Percentiles rank a stretch among this genome's conserved stretches.
Conservation (phyloP, 352 stramenopile species). For the Phytophthora uliginosa region DNA sequence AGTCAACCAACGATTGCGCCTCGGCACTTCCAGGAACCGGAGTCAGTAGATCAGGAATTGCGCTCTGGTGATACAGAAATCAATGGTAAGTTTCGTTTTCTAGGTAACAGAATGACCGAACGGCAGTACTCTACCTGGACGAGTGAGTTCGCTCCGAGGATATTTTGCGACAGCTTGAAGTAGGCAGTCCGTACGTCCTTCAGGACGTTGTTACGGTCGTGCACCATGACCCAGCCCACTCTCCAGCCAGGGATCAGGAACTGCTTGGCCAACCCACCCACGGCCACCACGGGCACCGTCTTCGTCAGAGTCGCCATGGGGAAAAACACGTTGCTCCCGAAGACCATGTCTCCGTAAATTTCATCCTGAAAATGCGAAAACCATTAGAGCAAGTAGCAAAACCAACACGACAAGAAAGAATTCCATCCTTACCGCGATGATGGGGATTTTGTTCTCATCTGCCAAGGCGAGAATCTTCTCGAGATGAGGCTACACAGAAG, state of each 20-base stretch:
- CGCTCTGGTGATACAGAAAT: constrained; percentile 47
- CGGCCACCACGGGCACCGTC: constrained; percentile 83
- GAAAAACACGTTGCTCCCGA: constrained; percentile 79
- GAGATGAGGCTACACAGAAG: constrained; percentile 54
- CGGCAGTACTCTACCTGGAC: constrained; percentile 56
- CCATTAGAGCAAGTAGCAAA: no score
- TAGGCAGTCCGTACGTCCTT: constrained; percentile 91
- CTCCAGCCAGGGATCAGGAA: constrained; percentile 97
- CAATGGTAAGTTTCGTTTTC: background rate
- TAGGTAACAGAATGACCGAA: background rate
- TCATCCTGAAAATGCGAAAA: constrained; percentile 55
- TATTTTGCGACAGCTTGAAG: constrained; percentile 94
- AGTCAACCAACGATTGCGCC: constrained; percentile 66
- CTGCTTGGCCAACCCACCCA: constrained; percentile 95
- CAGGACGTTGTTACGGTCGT: constrained; percentile 88
- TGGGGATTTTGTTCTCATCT: constrained; percentile 91
- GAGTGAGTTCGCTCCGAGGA: constrained; percentile 93
- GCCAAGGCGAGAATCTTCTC: constrained; percentile 80
- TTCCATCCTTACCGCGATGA: constrained; percentile 91
- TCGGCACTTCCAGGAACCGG: constrained; percentile 70
- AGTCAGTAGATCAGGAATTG: constrained; percentile 87
- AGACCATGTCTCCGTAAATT: constrained; percentile 90
- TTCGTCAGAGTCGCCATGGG: constrained; percentile 87
- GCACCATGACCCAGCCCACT: constrained; percentile 96
- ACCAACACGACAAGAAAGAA: no score